Conservation (phyloP, 139 green algal species). For the Pseudopediastrum boryanum region DNA sequence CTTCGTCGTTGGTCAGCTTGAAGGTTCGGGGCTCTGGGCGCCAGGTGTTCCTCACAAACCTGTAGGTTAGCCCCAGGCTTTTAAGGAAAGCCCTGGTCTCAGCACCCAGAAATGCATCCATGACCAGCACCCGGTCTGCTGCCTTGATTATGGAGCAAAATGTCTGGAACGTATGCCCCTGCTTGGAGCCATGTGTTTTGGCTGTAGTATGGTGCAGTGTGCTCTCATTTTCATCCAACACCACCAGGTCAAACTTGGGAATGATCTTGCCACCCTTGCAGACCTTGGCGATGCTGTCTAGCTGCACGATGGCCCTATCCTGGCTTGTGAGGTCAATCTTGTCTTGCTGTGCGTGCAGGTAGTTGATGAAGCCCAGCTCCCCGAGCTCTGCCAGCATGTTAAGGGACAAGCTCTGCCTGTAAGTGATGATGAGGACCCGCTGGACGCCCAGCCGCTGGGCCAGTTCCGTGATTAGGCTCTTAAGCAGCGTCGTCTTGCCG, state of each 20-base stretch:
- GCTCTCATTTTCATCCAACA: constrained; percentile 14
- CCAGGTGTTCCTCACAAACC: constrained; percentile 8
- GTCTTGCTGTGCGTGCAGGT: neutral
- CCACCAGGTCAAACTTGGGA: neutral
- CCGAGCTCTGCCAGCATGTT: neutral
- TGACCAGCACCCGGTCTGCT: neutral
- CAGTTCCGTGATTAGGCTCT: neutral
- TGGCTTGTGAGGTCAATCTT: neutral
- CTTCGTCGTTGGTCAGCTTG: neutral
- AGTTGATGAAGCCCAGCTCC: neutral
- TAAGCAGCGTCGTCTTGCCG: neutral
- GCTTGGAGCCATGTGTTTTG: neutral
- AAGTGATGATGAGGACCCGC: neutral
- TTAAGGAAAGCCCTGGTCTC: neutral
- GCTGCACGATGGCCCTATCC: neutral
- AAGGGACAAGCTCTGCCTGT: neutral
- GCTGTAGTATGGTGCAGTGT: constrained; percentile 9
- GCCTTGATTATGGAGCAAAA: constrained; percentile 8
- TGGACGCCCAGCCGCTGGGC: neutral
- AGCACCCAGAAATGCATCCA: constrained; percentile 3
- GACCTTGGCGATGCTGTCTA: constrained; percentile 10
- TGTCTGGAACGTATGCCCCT: neutral
- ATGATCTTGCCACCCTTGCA: neutral
- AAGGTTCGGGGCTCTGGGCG: neutral
- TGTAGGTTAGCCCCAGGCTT: neutral